phyloP scores from a whole-genome alignment of 2,329 filamentous ascomycete genomes.

The Cordyceps fumosorosea region DNA sequence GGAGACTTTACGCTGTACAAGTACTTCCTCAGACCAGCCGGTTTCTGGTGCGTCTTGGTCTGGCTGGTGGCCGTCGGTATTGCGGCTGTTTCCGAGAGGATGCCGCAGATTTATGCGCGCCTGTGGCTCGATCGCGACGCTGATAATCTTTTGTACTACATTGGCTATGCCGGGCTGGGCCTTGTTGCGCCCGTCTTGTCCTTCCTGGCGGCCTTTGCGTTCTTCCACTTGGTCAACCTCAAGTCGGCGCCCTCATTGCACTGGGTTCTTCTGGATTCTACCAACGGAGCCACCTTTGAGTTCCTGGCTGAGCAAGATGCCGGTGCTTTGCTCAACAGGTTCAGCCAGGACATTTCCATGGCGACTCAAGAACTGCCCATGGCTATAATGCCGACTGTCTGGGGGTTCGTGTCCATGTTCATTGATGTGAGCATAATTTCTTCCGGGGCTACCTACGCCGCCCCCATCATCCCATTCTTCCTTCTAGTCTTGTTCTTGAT shows the following conservation, averaged over 20 bases:
- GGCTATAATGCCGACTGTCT: constrained; percentile 17
- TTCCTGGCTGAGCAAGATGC: constrained; percentile 16
- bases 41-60: neutral
- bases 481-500: constrained; percentile 21
- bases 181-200: neutral
- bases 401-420: neutral
- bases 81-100: neutral
- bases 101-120: constrained; percentile 1
- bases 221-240: neutral
- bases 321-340: constrained; percentile 14
- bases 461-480: constrained; percentile 23
- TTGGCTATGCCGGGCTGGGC: neutral
- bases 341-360: constrained; percentile 23
- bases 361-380: constrained; percentile 20
- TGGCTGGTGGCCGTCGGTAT: neutral
- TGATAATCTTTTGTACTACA: constrained; percentile 10
- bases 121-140: constrained; percentile 13
- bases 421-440: constrained; percentile 18
- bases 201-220: neutral
- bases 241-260: neutral
- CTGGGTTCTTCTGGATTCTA: neutral
- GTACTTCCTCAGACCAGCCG: constrained; percentile 2
- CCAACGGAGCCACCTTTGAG: constrained; percentile 13
- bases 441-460: constrained; percentile 23
- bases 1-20: constrained; percentile 2